Evolutionary conservation across 495 filamentous ascomycete genomes (phyloP).

Genomic region (Podospora conica): DNA sequence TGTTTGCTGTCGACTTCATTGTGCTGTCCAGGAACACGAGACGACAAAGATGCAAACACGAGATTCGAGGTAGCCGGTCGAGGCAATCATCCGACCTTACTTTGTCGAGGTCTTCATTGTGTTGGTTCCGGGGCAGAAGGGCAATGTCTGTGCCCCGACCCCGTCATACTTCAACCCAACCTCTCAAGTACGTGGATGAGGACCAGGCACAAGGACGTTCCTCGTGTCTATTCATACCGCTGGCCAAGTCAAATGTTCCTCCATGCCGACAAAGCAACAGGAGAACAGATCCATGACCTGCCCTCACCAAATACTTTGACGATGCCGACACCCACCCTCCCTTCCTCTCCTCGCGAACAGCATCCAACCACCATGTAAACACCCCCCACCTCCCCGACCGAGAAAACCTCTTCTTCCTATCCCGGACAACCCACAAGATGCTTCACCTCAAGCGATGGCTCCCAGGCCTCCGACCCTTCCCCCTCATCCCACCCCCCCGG

Average conservation of each 20-base stretch:
- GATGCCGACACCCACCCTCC: background rate
- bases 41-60: background rate
- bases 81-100: background rate
- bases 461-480: background rate
- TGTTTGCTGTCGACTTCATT: background rate
- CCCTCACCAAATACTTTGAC: background rate
- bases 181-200: background rate
- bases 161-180: background rate
- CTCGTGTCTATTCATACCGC: background rate
- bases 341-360: background rate
- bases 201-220: background rate
- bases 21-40: background rate
- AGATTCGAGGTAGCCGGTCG: background rate
- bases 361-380: background rate
- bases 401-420: background rate
- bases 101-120: background rate
- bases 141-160: background rate
- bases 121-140: background rate
- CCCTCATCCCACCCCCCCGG: background rate
- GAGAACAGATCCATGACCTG: background rate
- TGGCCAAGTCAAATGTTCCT: background rate
- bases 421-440: background rate
- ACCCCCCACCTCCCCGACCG: background rate
- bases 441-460: background rate
- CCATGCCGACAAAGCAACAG: background rate